Evolutionary conservation across 73 alveolate genomes (phyloP).

Genomic region (Tetrahymena borealis): DNA sequence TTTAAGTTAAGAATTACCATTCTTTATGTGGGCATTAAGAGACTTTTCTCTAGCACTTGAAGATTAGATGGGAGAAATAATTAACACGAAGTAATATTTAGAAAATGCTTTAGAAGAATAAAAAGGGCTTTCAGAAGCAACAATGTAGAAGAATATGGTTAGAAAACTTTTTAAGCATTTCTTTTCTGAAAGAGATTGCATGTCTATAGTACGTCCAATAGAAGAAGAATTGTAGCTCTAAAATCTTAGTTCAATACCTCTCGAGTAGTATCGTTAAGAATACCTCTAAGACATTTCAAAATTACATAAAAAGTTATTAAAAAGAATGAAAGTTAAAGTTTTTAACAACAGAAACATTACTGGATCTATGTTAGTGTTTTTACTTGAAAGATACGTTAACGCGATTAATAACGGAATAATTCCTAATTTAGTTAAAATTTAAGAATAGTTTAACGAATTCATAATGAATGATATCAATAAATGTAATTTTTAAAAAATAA

Average conservation of each 20-base stretch:
- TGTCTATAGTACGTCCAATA: slow-evolving; percentile 57
- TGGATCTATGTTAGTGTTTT: slow-evolving; percentile 57
- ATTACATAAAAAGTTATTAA: slow-evolving; percentile 61
- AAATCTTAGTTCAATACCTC: slow-evolving; percentile 40
- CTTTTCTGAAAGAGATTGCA: slow-evolving; percentile 71
- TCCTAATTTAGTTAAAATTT: slow-evolving; percentile 42
- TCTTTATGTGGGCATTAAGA: slow-evolving; percentile 82
- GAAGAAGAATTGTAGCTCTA: slow-evolving; percentile 54
- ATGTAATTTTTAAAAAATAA: neutral
- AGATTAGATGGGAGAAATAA: slow-evolving; percentile 62
- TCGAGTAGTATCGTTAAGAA: slow-evolving; percentile 62
- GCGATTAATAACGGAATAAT: slow-evolving; percentile 77
- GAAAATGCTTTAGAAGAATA: slow-evolving; percentile 50
- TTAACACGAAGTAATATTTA: slow-evolving; percentile 57
- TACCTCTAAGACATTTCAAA: slow-evolving; percentile 65
- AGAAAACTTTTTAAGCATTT: slow-evolving; percentile 57
- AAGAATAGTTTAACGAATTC: neutral
- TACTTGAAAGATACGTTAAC: slow-evolving; percentile 59
- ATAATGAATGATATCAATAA: neutral
- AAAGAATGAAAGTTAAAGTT: slow-evolving; percentile 63
- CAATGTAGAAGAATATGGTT: slow-evolving; percentile 64
- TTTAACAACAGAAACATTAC: slow-evolving; percentile 57
- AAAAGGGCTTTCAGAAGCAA: slow-evolving; percentile 47
- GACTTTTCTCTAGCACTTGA: slow-evolving; percentile 75
- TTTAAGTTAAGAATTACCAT: neutral